phyloP scores from a whole-genome alignment of 202 grass and related monocot species.

The Brachypodium distachyon region DNA sequence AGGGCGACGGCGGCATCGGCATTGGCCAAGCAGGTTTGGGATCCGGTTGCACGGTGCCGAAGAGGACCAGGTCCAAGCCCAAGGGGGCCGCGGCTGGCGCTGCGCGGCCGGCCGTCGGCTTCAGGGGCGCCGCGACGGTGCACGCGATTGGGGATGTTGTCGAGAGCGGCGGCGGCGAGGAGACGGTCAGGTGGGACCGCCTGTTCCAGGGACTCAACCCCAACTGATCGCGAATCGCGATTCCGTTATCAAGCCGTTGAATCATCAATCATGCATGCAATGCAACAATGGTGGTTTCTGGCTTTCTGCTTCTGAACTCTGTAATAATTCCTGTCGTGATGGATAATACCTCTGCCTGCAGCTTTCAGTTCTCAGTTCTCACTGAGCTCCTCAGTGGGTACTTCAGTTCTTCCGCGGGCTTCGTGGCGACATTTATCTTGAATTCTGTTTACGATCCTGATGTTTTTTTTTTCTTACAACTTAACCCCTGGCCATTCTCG shows the following conservation, averaged over 20 bases:
- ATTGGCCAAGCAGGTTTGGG: not conserved
- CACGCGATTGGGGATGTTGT: constrained; percentile 27
- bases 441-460: not conserved
- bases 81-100: not conserved
- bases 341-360: not conserved
- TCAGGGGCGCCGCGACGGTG: constrained; percentile 39
- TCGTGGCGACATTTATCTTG: not conserved
- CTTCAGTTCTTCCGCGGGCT: not conserved
- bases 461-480: not conserved
- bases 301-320: too few species aligned
- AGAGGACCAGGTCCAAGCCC: constrained; percentile 23
- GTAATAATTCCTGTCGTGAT: not conserved
- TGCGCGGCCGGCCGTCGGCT: not conserved
- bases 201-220: constrained; percentile 65
- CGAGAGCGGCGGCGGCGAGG: not conserved
- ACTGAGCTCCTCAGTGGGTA: too few species aligned
- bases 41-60: not conserved
- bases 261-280: not conserved
- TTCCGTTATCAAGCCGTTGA: not conserved
- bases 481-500: not conserved
- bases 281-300: not conserved
- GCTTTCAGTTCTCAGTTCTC: too few species aligned
- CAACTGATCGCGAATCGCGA: constrained; percentile 39
- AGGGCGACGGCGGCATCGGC: not conserved
- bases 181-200: constrained; percentile 53